Base-by-base conservation (phyloP, 2,329 filamentous ascomycete species). In the Sporothrix mexicana region DNA sequence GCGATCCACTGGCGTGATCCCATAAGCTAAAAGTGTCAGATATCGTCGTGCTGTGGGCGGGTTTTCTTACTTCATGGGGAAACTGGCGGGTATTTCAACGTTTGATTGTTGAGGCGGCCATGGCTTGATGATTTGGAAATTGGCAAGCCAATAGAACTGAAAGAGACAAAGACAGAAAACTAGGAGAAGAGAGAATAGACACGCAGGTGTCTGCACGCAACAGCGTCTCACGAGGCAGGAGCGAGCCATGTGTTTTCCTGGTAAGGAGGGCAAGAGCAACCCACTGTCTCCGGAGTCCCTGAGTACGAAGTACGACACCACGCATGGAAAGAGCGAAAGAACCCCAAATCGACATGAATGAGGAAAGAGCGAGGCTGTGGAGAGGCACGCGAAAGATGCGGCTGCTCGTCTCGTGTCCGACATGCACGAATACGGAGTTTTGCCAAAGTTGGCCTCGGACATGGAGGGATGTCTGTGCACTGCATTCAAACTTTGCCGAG, bases 51-150 rank as follows among this genome's bases (percentile, higher is more conserved):
- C 8, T 17, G 61, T 12, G 10, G 20, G 43, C 41, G n/a, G 41
- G 41, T 66, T 25, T 66, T 66, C 61, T 66, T 47, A 25, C 61
- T 66, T 45, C 57, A 25, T 66, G 41, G 41, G 43, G 20, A 64
- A 66, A 3, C 61, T 45, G 20, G n/a, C 61, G 17, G 13, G 10
- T 3, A 36, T 36, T 36, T 36, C 30, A 36, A 36, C 30, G 30
- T 36, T 36, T 15, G 57, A 41, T 41, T 61, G 17, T n/a, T 8
- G 5, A 10, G 20, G 59, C 17, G 30, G 30, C 30, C 30, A 43
- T 12, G 23, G 43, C 17, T 43, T 1, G 59, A 43, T 20, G 30
- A 62, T n/a, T 41, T 62, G 59, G 55, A 55, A 49, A 4, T 15
- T 15, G 55, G 10, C 30, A 57, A 36, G 30, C 36, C 8, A 36